These are phyloP conservation scores for Amanita muscaria DNA, from an alignment of 768 basidiomycete species.

Conservation along the genomic window DNA sequence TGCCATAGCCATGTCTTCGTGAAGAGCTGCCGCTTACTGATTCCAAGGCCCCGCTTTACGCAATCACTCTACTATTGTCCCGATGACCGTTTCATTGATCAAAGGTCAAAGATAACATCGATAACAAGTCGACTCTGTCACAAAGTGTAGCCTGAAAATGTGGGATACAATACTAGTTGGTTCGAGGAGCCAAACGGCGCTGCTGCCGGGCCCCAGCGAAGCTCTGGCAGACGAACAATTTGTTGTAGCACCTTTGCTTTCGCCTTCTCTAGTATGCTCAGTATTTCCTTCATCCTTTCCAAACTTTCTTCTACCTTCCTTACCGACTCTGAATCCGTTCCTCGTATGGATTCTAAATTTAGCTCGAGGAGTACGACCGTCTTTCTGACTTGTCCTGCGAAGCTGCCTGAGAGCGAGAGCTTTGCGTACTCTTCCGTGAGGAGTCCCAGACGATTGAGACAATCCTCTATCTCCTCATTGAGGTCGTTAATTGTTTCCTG, in stretches of 20 bases:
- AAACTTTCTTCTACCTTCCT: background rate
- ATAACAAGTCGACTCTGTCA: too few relatives aligned
- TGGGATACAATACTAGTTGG: too few relatives aligned
- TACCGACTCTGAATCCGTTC: background rate
- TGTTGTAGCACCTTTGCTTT: background rate
- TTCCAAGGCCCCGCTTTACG: too few relatives aligned
- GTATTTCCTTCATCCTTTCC: background rate
- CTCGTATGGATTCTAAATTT: slow-evolving; percentile 2
- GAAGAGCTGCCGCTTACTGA: too few relatives aligned
- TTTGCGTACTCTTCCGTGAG: background rate
- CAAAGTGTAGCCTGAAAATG: too few relatives aligned
- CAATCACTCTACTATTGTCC: too few relatives aligned
- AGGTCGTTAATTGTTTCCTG: background rate
- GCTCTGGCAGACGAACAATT: too few relatives aligned
- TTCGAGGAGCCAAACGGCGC: too few relatives aligned
- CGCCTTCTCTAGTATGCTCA: background rate
- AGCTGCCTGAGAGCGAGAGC: slow-evolving; percentile 3
- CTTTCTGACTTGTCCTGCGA: slow-evolving; percentile 5
- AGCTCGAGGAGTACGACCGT: background rate
- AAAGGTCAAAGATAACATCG: too few relatives aligned
- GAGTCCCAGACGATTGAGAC: background rate
- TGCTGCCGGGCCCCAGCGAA: too few relatives aligned
- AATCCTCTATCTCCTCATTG: background rate
- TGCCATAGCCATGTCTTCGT: too few relatives aligned
- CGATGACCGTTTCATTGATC: too few relatives aligned